Conservation (phyloP, 2,329 filamentous ascomycete species). For the Sclerotiophoma versabilis region DNA sequence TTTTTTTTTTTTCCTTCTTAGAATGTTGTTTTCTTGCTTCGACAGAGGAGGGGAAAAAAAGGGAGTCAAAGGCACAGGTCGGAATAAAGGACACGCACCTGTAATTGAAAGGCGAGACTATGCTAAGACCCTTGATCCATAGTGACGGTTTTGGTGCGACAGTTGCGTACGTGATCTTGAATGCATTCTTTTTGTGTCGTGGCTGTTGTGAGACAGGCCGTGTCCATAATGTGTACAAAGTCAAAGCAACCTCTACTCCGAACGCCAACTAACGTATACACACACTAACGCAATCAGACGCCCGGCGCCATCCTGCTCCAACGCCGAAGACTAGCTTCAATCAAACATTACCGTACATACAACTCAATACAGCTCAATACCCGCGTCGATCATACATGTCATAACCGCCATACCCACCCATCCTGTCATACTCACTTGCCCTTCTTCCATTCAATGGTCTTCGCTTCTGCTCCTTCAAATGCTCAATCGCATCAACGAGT, state of each 20-base stretch:
- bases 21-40: neutral
- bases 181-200: too few species aligned
- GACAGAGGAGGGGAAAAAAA: too few species aligned
- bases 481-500: slow-evolving; percentile 3
- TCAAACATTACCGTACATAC: neutral
- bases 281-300: neutral
- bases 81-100: too few species aligned
- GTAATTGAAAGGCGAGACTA: too few species aligned
- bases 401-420: slow-evolving; percentile 3
- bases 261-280: slow-evolving; percentile 2
- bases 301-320: neutral
- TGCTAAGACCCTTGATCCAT: too few species aligned
- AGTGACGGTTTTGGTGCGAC: too few species aligned
- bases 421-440: slow-evolving; percentile 5
- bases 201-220: too few species aligned
- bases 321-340: neutral
- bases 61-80: too few species aligned
- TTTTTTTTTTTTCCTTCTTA: neutral
- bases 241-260: neutral
- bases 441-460: slow-evolving; percentile 5
- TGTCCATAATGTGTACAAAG: neutral
- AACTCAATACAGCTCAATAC: neutral
- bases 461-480: slow-evolving; percentile 2
- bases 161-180: too few species aligned
- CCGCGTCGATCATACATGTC: slow-evolving; percentile 3